Percentiles rank a stretch among this genome's conserved stretches.
phyloP scores from a whole-genome alignment of 371 early-diverging fungal genomes.

The Basidiobolus heterosporus region DNA sequence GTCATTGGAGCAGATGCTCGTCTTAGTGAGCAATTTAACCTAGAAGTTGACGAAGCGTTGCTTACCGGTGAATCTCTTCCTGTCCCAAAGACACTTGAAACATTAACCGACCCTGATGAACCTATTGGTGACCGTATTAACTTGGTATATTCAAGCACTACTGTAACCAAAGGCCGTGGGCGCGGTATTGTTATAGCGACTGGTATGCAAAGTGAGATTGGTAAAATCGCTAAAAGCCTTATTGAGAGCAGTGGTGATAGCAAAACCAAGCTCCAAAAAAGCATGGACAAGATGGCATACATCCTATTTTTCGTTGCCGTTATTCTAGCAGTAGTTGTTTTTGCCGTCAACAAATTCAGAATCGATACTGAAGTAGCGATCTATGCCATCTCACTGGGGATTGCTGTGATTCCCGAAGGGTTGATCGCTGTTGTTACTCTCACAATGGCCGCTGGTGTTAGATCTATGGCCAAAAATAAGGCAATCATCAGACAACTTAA shows the following conservation, averaged over 20 bases:
- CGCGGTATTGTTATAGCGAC: conserved; percentile 43
- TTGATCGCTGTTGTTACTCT: conserved; percentile 77
- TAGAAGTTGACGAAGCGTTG: conserved; percentile 71
- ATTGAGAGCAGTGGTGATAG: conserved; percentile 39
- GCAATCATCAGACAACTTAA: conserved; percentile 80
- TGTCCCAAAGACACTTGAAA: conserved; percentile 32
- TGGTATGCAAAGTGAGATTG: conserved; percentile 83
- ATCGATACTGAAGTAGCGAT: conserved; percentile 34
- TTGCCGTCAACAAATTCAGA: conserved; percentile 39
- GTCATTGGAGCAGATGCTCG: conserved; percentile 76
- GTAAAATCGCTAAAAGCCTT: conserved; percentile 74
- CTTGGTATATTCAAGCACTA: conserved; percentile 35
- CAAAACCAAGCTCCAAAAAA: conserved; percentile 54
- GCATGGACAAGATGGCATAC: conserved; percentile 56
- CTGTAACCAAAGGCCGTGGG: conserved; percentile 43
- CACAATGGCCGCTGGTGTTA: conserved; percentile 84
- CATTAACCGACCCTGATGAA: conserved; percentile 18
- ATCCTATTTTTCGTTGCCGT: conserved; percentile 47
- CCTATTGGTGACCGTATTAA: conserved; percentile 43
- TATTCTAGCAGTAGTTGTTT: conserved; percentile 52
- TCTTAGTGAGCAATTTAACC: conserved; percentile 58
- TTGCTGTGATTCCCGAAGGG: conserved; percentile 92
- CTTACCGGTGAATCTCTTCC: conserved; percentile 75
- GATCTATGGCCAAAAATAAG: conserved; percentile 66
- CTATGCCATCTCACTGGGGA: conserved; percentile 69